phyloP scores from a whole-genome alignment of 441 rosid genomes.

The Mallotus japonicus region DNA sequence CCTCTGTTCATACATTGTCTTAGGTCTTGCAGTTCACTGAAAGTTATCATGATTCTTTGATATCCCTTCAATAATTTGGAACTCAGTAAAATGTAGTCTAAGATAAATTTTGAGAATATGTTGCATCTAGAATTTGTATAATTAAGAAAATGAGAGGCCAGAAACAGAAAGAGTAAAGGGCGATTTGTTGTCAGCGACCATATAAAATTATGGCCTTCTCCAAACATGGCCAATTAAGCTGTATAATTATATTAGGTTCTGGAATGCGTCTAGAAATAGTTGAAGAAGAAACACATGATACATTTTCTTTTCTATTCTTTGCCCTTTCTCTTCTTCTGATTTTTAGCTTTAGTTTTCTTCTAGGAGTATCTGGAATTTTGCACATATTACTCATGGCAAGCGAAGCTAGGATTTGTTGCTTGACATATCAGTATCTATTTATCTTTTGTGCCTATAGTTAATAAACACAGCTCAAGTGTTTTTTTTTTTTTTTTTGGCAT shows the following conservation, averaged over 20 bases:
- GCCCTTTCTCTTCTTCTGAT: too few species aligned
- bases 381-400: background rate
- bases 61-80: background rate
- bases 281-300: too few species aligned
- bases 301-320: too few species aligned
- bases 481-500: background rate
- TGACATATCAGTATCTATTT: background rate
- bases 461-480: background rate
- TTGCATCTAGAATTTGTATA: background rate
- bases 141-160: background rate
- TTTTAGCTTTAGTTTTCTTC: background rate
- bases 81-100: background rate
- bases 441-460: conserved; percentile 6
- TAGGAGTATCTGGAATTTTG: background rate
- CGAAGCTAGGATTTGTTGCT: background rate
- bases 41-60: background rate
- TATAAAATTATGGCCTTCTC: background rate
- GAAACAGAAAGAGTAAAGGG: background rate
- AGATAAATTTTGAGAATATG: background rate
- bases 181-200: conserved; percentile 2
- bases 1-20: background rate
- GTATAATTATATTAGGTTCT: background rate
- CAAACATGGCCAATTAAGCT: background rate
- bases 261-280: background rate
- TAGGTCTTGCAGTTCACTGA: background rate